Conservation (phyloP, 345 rosid species). For the Syzygium aromaticum region DNA sequence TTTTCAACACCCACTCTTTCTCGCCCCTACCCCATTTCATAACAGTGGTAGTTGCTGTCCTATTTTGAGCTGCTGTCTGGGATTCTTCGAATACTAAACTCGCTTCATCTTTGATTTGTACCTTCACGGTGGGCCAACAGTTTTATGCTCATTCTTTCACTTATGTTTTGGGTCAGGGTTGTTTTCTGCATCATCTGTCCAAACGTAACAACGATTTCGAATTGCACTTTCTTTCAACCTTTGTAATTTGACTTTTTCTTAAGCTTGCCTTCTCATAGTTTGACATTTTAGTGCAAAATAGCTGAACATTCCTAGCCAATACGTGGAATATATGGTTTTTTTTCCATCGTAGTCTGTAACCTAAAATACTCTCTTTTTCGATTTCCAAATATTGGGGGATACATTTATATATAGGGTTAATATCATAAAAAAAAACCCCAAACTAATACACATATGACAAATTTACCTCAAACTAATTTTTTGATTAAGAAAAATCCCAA, state of each 20-base stretch:
- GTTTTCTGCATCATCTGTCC: neutral
- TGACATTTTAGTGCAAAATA: neutral
- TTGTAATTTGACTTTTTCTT: neutral
- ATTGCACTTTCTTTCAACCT: neutral
- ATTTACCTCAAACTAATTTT: too few relatives aligned
- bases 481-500: too few relatives aligned
- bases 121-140: neutral
- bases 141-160: neutral
- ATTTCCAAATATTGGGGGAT: too few relatives aligned
- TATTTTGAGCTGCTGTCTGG: neutral
- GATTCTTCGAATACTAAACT: neutral
- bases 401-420: too few relatives aligned
- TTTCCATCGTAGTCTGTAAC: too few relatives aligned
- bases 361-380: too few relatives aligned
- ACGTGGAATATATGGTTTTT: neutral
- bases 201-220: neutral
- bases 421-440: too few relatives aligned
- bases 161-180: neutral
- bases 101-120: neutral
- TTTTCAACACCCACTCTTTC: neutral
- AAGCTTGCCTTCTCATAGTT: neutral
- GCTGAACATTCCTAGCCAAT: neutral
- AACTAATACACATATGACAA: too few relatives aligned
- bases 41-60: neutral
- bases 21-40: neutral